These are phyloP conservation scores for Penicillium sp. DNA, from an alignment of 2,329 filamentous ascomycete genomes.

Conservation along the genomic window DNA sequence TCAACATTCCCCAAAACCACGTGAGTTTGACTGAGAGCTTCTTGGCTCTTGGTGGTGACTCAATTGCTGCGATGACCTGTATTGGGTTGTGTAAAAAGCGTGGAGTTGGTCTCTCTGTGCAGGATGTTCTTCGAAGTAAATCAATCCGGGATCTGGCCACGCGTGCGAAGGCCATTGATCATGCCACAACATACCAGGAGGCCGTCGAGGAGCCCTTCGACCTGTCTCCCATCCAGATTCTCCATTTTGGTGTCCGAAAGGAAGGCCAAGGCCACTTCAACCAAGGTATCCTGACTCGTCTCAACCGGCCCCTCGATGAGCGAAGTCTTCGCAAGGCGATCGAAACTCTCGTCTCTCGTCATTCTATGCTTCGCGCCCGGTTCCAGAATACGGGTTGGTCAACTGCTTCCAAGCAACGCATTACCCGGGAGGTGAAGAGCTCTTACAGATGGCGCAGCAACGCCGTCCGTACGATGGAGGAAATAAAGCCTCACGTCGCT, in stretches of 20 bases:
- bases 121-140: constrained; percentile 53
- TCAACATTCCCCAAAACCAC: constrained; percentile 40
- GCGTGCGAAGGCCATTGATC: constrained; percentile 34
- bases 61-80: constrained; percentile 57
- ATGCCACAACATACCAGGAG: constrained; percentile 40
- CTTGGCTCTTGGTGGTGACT: constrained; percentile 53
- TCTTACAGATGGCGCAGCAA: constrained; percentile 36
- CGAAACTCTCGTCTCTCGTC: constrained; percentile 36
- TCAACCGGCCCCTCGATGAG: constrained; percentile 32
- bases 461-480: constrained; percentile 18
- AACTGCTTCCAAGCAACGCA: constrained; percentile 30
- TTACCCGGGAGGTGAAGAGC: constrained; percentile 33
- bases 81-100: constrained; percentile 52
- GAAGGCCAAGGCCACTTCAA: constrained; percentile 44
- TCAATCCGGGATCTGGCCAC: constrained; percentile 47
- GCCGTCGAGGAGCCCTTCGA: constrained; percentile 35
- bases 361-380: constrained; percentile 45
- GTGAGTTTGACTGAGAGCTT: constrained; percentile 46
- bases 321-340: constrained; percentile 31
- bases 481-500: constrained; percentile 30
- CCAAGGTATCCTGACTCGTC: constrained; percentile 40
- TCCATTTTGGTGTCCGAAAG: constrained; percentile 40
- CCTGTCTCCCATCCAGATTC: constrained; percentile 44
- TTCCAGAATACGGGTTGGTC: constrained; percentile 28
- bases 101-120: constrained; percentile 51